Evolutionary conservation across 495 filamentous ascomycete genomes (phyloP).

Genomic region (Podospora australis): DNA sequence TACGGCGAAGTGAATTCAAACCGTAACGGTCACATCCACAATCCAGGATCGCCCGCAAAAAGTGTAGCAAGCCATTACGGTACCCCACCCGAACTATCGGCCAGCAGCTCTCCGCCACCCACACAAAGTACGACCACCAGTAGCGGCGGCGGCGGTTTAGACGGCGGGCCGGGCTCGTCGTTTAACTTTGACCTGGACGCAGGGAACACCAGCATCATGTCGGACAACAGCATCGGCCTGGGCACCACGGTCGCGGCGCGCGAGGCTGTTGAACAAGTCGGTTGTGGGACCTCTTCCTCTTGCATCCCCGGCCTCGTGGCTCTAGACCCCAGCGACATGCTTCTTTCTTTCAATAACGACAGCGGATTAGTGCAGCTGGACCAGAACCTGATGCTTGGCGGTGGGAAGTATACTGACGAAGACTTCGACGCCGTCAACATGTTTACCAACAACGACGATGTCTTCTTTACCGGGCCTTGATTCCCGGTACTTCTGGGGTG

Average conservation of each 20-base stretch:
- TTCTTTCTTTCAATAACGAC: slow-evolving; percentile 10
- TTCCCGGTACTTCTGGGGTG: too few relatives aligned
- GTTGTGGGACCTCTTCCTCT: not conserved
- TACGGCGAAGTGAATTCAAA: too few relatives aligned
- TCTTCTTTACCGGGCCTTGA: slow-evolving; percentile 31
- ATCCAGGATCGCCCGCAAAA: slow-evolving; percentile 42
- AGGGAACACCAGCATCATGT: not conserved
- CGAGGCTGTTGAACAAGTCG: not conserved
- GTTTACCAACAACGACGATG: slow-evolving; percentile 28
- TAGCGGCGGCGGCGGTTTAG: too few relatives aligned
- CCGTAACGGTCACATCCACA: slow-evolving; percentile 13
- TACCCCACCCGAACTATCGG: slow-evolving; percentile 32
- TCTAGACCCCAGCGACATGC: slow-evolving; percentile 13
- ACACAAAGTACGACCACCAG: too few relatives aligned
- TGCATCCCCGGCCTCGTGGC: not conserved
- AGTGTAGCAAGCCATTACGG: slow-evolving; percentile 27
- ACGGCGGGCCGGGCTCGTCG: too few relatives aligned
- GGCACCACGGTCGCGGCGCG: not conserved
- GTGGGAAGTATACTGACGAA: slow-evolving; percentile 15
- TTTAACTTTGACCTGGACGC: not conserved
- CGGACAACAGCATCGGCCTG: not conserved
- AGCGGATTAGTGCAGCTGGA: slow-evolving; percentile 10
- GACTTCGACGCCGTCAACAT: slow-evolving; percentile 18
- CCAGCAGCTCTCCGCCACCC: slow-evolving; percentile 40
- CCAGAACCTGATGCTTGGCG: slow-evolving; percentile 9